A percentile compares a stretch with the other conserved stretches of the same genome.
These are phyloP conservation scores for Myxozyma nipponensis DNA, from an alignment of 805 yeast genomes.

Conservation along the genomic window DNA sequence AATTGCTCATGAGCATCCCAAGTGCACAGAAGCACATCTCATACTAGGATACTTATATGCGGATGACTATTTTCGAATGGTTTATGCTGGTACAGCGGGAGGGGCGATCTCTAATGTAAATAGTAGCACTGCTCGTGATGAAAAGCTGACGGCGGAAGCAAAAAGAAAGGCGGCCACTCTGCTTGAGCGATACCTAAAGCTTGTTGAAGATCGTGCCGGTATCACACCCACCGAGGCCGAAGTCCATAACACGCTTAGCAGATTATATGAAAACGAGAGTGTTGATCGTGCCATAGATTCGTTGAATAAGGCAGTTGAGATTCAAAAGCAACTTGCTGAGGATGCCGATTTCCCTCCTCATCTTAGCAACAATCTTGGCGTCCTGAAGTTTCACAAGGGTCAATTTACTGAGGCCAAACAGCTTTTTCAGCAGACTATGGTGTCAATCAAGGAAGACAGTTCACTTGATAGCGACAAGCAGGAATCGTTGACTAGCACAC, in stretches of 20 bases:
- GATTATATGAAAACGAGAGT: constrained; percentile 64
- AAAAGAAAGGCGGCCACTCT: constrained; percentile 54
- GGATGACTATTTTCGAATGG: constrained; percentile 37
- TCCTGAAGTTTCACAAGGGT: constrained; percentile 65
- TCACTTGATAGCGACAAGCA: constrained; percentile 35
- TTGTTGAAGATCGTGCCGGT: constrained; percentile 51
- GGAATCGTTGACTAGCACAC: constrained; percentile 39
- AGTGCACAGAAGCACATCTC: constrained; percentile 62
- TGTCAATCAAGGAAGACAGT: constrained; percentile 30
- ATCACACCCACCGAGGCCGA: constrained; percentile 54
- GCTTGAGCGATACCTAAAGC: constrained; percentile 66
- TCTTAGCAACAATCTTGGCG: constrained; percentile 81
- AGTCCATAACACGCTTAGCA: constrained; percentile 69
- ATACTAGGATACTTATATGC: constrained; percentile 74
- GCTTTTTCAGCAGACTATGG: constrained; percentile 51
- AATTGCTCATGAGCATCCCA: constrained; percentile 60
- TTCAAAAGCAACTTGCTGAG: constrained; percentile 37
- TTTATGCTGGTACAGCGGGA: background rate
- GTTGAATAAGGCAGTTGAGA: constrained; percentile 58
- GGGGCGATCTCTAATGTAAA: background rate
- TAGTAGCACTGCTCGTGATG: constrained; percentile 13
- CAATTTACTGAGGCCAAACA: constrained; percentile 55
- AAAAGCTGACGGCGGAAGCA: constrained; percentile 32
- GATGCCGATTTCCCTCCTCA: constrained; percentile 37
- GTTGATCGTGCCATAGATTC: constrained; percentile 60